A percentile compares a stretch with the other conserved stretches of the same genome.
Evolutionary conservation across 2,329 filamentous ascomycete species (phyloP).

Genomic region (Trichoderma sp.): DNA sequence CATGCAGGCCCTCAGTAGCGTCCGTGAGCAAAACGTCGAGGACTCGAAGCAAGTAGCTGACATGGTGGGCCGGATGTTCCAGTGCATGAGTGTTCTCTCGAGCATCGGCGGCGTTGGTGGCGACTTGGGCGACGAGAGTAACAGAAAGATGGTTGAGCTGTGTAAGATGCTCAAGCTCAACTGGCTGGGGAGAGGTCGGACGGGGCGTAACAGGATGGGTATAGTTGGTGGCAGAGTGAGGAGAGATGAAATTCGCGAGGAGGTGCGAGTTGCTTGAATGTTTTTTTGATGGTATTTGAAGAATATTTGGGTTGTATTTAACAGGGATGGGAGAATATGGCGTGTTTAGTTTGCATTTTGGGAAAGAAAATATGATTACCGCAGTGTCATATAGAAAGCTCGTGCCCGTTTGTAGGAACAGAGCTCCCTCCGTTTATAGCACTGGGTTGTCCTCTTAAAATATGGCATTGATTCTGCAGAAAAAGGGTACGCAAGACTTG

Average conservation of each 20-base stretch:
- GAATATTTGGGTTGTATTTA: not conserved
- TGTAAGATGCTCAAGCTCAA: conserved; percentile 92
- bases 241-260: conserved; percentile 49
- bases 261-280: conserved; percentile 45
- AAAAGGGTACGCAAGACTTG: not conserved
- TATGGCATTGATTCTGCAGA: not conserved
- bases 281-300: not conserved
- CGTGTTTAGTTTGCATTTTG: not conserved
- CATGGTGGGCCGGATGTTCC: conserved; percentile 91
- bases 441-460: not conserved
- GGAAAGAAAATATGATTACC: not conserved
- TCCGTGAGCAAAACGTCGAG: conserved; percentile 64
- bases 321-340: not conserved
- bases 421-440: too few relatives aligned
- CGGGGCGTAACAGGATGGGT: conserved; percentile 84
- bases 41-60: conserved; percentile 84
- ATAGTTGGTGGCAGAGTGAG: conserved; percentile 74
- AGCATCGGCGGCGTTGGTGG: conserved; percentile 66
- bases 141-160: conserved; percentile 79
- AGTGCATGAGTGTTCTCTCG: conserved; percentile 90
- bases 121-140: conserved; percentile 67
- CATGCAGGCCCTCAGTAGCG: conserved; percentile 45
- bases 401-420: not conserved
- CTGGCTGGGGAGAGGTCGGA: conserved; percentile 89
- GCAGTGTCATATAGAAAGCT: not conserved